Conservation (phyloP, 2,329 filamentous ascomycete species). For the Diatrype stigma region DNA sequence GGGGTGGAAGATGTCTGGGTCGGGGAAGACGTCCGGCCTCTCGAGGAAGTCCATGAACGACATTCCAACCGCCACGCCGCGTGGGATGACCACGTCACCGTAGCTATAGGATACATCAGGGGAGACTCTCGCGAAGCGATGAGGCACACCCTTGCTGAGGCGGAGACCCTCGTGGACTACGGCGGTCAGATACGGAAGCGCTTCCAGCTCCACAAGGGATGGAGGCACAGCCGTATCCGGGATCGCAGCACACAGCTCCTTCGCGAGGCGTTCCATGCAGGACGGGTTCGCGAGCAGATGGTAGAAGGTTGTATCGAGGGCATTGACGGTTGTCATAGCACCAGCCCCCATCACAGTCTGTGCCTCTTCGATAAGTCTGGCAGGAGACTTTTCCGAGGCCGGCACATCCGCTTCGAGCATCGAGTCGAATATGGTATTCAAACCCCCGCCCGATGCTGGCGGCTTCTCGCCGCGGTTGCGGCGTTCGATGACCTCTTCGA, state of each 20-base stretch:
- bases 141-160: slow-evolving; percentile 32
- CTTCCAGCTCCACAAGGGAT: slow-evolving; percentile 18
- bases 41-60: slow-evolving; percentile 1
- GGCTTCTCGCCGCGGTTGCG: slow-evolving; percentile 1
- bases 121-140: slow-evolving; percentile 24
- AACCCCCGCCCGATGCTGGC: slow-evolving; percentile 13
- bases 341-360: slow-evolving; percentile 11
- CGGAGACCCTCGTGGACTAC: slow-evolving; percentile 32
- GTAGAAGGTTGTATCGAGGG: slow-evolving; percentile 9
- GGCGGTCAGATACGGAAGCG: slow-evolving; percentile 28
- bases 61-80: slow-evolving; percentile 3
- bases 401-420: slow-evolving; percentile 12
- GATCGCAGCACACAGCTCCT: slow-evolving; percentile 4
- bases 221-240: slow-evolving; percentile 3
- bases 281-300: slow-evolving; percentile 10
- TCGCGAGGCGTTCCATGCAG: slow-evolving; percentile 2
- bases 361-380: slow-evolving; percentile 8
- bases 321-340: slow-evolving; percentile 10
- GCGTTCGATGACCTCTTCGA: neutral
- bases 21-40: neutral
- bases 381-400: slow-evolving; percentile 11
- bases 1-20: slow-evolving; percentile 1
- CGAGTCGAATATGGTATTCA: slow-evolving; percentile 22
- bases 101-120: slow-evolving; percentile 15
- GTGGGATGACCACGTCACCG: neutral